phyloP scores from a whole-genome alignment of 78 protist genomes.

The Cavenderia fasciculata region DNA sequence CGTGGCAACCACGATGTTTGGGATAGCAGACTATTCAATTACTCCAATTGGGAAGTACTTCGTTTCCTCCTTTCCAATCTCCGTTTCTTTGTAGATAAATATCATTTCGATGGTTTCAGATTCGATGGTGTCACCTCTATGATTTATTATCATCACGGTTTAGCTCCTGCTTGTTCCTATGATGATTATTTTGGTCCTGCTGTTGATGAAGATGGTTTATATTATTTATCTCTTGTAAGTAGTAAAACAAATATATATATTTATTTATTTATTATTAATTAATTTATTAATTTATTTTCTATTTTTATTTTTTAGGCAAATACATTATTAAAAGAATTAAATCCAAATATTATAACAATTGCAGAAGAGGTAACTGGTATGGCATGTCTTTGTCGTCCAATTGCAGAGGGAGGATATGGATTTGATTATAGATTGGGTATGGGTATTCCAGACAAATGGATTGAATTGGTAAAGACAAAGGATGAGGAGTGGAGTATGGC shows the following conservation, averaged over 20 bases:
- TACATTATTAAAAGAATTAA: constrained; percentile 20
- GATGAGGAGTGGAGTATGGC: constrained; percentile 96
- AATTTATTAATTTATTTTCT: constrained; percentile 1
- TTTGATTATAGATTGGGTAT: constrained; percentile 95
- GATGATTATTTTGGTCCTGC: constrained; percentile 90
- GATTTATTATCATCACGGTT: constrained; percentile 95
- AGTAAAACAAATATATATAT: constrained; percentile 22
- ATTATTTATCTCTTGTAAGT: constrained; percentile 86
- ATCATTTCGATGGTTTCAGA: constrained; percentile 97
- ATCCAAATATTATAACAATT: constrained; percentile 86
- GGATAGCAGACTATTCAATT: constrained; percentile 96
- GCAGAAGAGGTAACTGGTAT: constrained; percentile 97
- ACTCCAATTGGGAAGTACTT: constrained; percentile 89
- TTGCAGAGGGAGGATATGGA: constrained; percentile 95
- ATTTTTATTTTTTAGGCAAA: constrained; percentile 29
- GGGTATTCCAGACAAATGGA: constrained; percentile 98
- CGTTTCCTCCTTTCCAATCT: constrained; percentile 95
- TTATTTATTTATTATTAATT: not conserved
- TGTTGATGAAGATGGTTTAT: constrained; percentile 89
- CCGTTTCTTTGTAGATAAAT: constrained; percentile 83
- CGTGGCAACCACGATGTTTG: constrained; percentile 90
- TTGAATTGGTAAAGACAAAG: constrained; percentile 86
- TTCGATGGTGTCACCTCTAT: constrained; percentile 96
- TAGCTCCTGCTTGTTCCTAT: constrained; percentile 84
- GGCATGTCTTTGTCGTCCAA: constrained; percentile 93